Base-by-base conservation (phyloP, 1,284 basidiomycete species). In the Lignosus rhinocerotis region DNA sequence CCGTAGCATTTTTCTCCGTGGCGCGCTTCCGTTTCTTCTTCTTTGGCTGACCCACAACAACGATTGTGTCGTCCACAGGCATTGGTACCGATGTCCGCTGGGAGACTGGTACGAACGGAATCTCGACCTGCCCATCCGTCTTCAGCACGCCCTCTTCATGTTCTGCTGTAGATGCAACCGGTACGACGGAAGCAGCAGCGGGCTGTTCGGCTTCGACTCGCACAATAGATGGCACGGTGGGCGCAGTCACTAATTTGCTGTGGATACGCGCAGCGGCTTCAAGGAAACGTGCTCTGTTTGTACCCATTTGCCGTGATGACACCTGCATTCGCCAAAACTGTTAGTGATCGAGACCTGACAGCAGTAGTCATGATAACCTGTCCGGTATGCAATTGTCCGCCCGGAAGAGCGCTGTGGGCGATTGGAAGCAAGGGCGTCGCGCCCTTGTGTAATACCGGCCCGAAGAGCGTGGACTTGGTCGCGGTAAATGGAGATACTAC, bases 61-160 rank as follows among this genome's bases (percentile, higher is more conserved):
- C 81, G 56, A 93, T 86, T 0, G 84, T 78, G 67, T 91, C 88
- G 55, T 80, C 81, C 33, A 78, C 75, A 11, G 76, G 70, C 30
- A 73, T 69, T 60, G 45, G 51, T 43, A 53, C 6, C 62, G 60
- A 53, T 73, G 73, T 43, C 80, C 63, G 80, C 67, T 84, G 79
- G 7, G 80, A 70, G 3, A 82, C 78, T 55, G 89, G 88, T n/a
- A 92, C 76, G 63, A 85, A 92, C 6, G 89, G 82, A 7, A 92
- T 81, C 70, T 91, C 87, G 47, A 84, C 79, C 53, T 83, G 81
- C 68, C 76, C 78, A 14, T 61, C 55, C n/a, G 58, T 52, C 55
- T 62, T 62, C 45, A 70, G 46, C 30, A 55, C 21, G 16, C 51
- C 60, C 25, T 46, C 46, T 11, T 51, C 49, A 36, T 45, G 51